Base-by-base conservation (phyloP, 176 grass and related monocot genomes). In the Stipa capillata region DNA sequence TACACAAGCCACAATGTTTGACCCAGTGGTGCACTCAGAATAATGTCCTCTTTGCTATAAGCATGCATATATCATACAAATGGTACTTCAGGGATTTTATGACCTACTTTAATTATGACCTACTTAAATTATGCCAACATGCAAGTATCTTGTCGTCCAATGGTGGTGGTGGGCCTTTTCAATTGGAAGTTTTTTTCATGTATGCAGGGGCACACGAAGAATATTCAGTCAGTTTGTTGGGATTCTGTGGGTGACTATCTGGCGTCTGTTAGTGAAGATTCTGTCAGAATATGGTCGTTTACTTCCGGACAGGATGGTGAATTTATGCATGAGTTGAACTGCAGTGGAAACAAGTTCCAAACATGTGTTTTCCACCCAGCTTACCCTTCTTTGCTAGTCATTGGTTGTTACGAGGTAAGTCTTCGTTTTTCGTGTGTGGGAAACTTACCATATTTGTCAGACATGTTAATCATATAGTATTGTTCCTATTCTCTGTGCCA, bases 361-460 rank as follows among this genome's bases (percentile, higher is more conserved):
- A 92, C 93, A 16, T 97, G 93, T 65, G 93, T 88, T 84, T 97
- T 97, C 45, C 93, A 97, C 65, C 90, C 93, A 34, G 76, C 56
- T 7, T 86, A 86, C 64, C 66, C 87, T 66, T 90, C 71, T 66
- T 74, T 97, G 69, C 66, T 97, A 45, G 76, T 97, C 14, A 93
- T 97, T 62, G 93, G 93, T 42, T 92, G 93, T 78, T 97, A 97
- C 29, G 85, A 97, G 90, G 93, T 64, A 88, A 85, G 84, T 85
- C 16, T 78, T 6, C n/a, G n/a, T n/a, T n/a, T n/a, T n/a, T n/a
- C n/a, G n/a, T n/a, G n/a, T n/a, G n/a, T n/a, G n/a, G n/a, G n/a
- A n/a, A n/a, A 28, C 17, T 33, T 41, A 36, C 23, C 11, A n/a
- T n/a, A n/a, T n/a, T 28, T 67, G 21, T 66, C 41, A 16, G 25